phyloP scores from a whole-genome alignment of 108 stramenopile species.

The Cyclotella baltica region DNA sequence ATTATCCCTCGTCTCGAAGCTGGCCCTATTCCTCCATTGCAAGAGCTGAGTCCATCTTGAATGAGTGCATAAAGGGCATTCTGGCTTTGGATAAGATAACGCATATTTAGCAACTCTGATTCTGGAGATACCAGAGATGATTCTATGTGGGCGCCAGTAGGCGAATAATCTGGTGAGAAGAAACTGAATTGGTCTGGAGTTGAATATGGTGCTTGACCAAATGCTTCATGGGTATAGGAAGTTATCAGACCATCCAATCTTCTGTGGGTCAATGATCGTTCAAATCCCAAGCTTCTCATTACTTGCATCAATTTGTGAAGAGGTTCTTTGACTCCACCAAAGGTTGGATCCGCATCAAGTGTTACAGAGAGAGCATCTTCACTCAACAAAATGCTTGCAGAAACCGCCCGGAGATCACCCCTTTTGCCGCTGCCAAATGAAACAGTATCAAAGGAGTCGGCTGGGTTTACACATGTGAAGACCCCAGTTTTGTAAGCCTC shows the following conservation, averaged over 20 bases:
- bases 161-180: conserved; percentile 33
- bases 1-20: conserved; percentile 1
- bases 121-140: conserved; percentile 41
- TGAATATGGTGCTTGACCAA: conserved; percentile 22
- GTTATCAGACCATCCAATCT: conserved; percentile 19
- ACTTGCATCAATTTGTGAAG: conserved; percentile 43
- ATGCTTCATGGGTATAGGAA: not conserved
- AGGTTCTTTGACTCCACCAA: conserved; percentile 46
- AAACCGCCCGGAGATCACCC: conserved; percentile 47
- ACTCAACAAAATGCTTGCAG: conserved; percentile 47
- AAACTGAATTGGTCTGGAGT: conserved; percentile 45
- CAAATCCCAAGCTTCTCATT: conserved; percentile 39
- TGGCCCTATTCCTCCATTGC: conserved; percentile 27
- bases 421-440: conserved; percentile 39
- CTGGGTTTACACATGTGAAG: too few species aligned
- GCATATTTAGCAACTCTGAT: conserved; percentile 29
- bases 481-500: conserved; percentile 29
- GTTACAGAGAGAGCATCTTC: conserved; percentile 36
- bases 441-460: conserved; percentile 7
- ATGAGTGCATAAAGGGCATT: conserved; percentile 39
- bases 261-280: conserved; percentile 24
- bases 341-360: conserved; percentile 36
- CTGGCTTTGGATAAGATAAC: conserved; percentile 6
- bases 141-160: conserved; percentile 23
- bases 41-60: conserved; percentile 26